These are phyloP conservation scores for Phytophthora idaei DNA, from an alignment of 352 stramenopile species.

Conservation along the genomic window DNA sequence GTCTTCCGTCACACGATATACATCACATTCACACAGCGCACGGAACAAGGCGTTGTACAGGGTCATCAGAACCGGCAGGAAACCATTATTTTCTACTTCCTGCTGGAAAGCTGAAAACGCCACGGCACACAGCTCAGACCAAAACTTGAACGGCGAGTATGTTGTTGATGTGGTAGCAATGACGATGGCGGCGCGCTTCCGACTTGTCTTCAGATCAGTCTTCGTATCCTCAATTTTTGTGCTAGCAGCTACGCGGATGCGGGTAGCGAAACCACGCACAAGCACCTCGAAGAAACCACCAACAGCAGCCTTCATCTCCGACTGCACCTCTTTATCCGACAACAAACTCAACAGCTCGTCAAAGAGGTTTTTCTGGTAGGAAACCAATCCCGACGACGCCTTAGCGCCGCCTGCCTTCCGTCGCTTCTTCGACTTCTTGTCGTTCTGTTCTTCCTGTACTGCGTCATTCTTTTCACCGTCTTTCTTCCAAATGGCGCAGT, in stretches of 20 bases:
- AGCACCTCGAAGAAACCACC: slow-evolving; percentile 71
- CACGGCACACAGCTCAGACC: slow-evolving; percentile 80
- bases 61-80: slow-evolving; percentile 45
- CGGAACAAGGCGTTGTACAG: slow-evolving; percentile 71
- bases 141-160: slow-evolving; percentile 89
- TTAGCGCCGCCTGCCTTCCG: slow-evolving; percentile 42
- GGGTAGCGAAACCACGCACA: slow-evolving; percentile 55
- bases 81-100: slow-evolving; percentile 24
- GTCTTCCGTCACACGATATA: slow-evolving; percentile 89
- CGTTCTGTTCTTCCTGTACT: slow-evolving; percentile 15
- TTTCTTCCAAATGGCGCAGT: slow-evolving; percentile 39
- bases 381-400: slow-evolving; percentile 50
- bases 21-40: slow-evolving; percentile 65
- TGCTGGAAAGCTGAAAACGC: slow-evolving; percentile 53
- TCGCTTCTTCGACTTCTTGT: slow-evolving; percentile 47
- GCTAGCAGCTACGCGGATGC: slow-evolving; percentile 65
- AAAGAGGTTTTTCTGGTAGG: slow-evolving; percentile 84
- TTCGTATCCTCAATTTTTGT: slow-evolving; percentile 80
- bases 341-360: slow-evolving; percentile 70
- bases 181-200: slow-evolving; percentile 75
- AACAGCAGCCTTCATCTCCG: slow-evolving; percentile 51
- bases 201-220: slow-evolving; percentile 71
- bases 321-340: slow-evolving; percentile 36
- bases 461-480: slow-evolving; percentile 2
- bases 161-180: slow-evolving; percentile 76